phyloP scores from a whole-genome alignment of 2,329 filamentous ascomycete genomes.

The Magnaporthiopsis rhizophila region DNA sequence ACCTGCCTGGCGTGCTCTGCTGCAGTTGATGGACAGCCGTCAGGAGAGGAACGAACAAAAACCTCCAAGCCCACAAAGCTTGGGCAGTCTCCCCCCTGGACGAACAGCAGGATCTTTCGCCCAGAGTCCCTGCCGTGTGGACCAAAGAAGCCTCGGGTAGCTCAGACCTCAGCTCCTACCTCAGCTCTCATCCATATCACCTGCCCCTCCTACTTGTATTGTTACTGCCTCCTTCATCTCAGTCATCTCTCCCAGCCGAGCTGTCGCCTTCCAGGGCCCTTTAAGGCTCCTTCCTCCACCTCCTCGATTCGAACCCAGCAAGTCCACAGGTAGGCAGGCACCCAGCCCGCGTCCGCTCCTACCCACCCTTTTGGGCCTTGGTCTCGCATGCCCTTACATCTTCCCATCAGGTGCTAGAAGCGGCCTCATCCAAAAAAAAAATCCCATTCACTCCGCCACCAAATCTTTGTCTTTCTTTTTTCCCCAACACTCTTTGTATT shows the following conservation, averaged over 20 bases:
- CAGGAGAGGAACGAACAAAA: neutral
- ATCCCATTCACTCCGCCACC: neutral
- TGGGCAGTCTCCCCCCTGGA: neutral
- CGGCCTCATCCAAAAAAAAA: neutral
- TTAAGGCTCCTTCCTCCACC: neutral
- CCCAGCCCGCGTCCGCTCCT: neutral
- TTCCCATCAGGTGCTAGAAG: neutral
- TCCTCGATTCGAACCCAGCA: neutral
- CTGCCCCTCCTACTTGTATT: neutral
- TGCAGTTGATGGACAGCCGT: neutral
- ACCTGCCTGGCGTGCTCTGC: neutral
- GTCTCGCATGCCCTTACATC: neutral
- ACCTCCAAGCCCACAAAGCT: neutral
- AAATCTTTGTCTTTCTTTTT: neutral
- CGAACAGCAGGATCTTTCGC: neutral
- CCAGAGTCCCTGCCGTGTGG: neutral
- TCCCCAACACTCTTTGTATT: constrained; percentile 5
- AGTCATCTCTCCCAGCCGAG: neutral
- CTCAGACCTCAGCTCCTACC: neutral
- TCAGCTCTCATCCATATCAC: neutral
- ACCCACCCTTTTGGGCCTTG: neutral
- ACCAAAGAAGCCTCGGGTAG: neutral
- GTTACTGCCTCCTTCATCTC: neutral
- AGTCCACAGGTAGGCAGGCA: too few species aligned
- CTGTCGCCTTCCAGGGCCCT: neutral